Base-by-base conservation (phyloP, 148 eudicot genomes). In the Amaranthus cruentus region DNA sequence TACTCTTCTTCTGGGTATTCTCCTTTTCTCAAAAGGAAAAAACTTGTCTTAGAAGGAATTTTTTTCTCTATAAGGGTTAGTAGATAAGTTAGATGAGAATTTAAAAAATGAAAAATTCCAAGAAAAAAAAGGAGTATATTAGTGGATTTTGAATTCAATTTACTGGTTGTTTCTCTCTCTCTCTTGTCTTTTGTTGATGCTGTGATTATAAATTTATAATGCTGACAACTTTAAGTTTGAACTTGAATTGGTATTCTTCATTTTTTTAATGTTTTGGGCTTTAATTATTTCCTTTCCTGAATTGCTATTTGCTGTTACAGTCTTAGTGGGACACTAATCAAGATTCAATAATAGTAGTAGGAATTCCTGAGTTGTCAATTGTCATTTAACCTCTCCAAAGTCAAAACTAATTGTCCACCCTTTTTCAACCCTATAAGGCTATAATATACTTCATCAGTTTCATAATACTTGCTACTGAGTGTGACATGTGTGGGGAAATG, bases 1-100 rank as follows among this genome's bases (percentile, higher is more conserved):
- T 38, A 2, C 4, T 10, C 5, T 14, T 46, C 4, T 49, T n/a
- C 21, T 49, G 69, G 54, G 54, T 66, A 47, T 3, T 67, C 2
- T 50, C 28, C 0, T 68, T n/a, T 47, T 65, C 28, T 59, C 0
- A 50, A 68, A 67, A 67, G 66, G 77, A 75, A 67, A 75, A 56
- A 47, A 61, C 81, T 79, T 79, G 43, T 21, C 21, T 62, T 52
- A 21, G 70, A 77, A 77, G 79, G 6, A 61, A 66, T 28, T 48
- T 71, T 21, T 71, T 50, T 68, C 59, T 68, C 28, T 21, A 28
- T 67, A 18, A 46, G 10, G 43, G n/a, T n/a, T 43, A 54, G 49
- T 12, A 42, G 52, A 54, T 54, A 42, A 15, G 13, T 38, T 47
- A 72, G 68, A 66, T 72, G 72, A 72, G 58, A 59, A 56, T 42